Conservation (phyloP, 192 early-diverging fungal species). For the Chytriomyces hyalinus region DNA sequence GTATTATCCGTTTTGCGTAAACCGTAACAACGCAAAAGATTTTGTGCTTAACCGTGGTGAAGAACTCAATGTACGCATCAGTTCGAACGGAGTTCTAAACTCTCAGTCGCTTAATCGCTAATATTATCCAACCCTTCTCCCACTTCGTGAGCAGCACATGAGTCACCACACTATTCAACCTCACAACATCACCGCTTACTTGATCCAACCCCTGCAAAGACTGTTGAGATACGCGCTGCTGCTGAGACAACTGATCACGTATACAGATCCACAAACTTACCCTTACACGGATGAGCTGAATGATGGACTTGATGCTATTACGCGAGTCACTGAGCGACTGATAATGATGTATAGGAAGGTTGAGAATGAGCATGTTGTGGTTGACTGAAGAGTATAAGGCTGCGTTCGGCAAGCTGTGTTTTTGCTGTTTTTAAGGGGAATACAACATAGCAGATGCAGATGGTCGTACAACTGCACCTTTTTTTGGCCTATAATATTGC, state of each 20-base stretch:
- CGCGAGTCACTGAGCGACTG: constrained; percentile 83
- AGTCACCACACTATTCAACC: constrained; percentile 28
- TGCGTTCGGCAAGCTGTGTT: too few species aligned
- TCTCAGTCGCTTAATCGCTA: constrained; percentile 56
- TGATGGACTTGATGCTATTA: constrained; percentile 79
- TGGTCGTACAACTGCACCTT: too few species aligned
- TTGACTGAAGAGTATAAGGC: too few species aligned
- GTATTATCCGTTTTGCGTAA: constrained; percentile 93
- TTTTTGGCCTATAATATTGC: too few species aligned
- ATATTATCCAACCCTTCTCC: constrained; percentile 58
- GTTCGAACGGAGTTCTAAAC: not conserved
- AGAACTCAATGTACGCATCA: constrained; percentile 58
- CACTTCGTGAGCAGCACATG: constrained; percentile 4
- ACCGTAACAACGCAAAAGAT: constrained; percentile 67
- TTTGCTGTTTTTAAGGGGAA: too few species aligned
- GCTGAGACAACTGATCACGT: constrained; percentile 61
- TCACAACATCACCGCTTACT: constrained; percentile 9
- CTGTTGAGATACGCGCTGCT: constrained; percentile 98
- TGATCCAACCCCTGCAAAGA: constrained; percentile 42
- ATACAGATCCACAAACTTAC: constrained; percentile 40
- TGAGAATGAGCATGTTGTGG: constrained; percentile 74
- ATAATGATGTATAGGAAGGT: constrained; percentile 92
- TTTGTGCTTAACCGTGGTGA: constrained; percentile 45
- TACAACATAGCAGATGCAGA: too few species aligned
- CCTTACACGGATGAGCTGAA: constrained; percentile 54